These are phyloP conservation scores for Spongiforma sp. DNA, from an alignment of 1,284 basidiomycete species.

Conservation along the genomic window DNA sequence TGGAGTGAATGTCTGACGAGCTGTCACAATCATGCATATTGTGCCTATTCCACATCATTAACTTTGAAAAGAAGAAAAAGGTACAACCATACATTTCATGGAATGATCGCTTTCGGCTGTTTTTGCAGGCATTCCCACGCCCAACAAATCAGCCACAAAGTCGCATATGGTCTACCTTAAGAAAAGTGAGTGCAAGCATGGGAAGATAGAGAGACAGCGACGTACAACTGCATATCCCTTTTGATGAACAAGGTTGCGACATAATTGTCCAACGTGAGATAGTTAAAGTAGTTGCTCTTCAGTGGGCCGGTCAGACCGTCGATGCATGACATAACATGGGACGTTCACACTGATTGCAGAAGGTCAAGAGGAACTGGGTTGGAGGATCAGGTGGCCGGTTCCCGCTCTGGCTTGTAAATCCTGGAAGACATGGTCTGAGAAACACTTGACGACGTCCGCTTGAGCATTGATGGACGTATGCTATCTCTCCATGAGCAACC, in stretches of 20 bases:
- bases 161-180: constrained; percentile 85
- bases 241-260: constrained; percentile 96
- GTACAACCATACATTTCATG: constrained; percentile 83
- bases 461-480: constrained; percentile 96
- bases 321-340: no score
- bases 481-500: constrained; percentile 39
- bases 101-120: constrained; percentile 98
- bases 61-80: not conserved
- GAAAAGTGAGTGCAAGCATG: not conserved
- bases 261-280: no score
- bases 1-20: constrained; percentile 78
- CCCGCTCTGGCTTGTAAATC: constrained; percentile 82
- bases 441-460: constrained; percentile 96
- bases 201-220: constrained; percentile 16
- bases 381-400: constrained; percentile 86
- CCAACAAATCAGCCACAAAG: constrained; percentile 77
- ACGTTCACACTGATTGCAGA: no score
- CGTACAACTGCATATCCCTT: constrained; percentile 71
- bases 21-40: constrained; percentile 94
- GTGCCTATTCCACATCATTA: constrained; percentile 58
- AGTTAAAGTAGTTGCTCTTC: no score
- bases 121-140: constrained; percentile 88
- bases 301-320: no score
- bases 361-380: constrained; percentile 92
- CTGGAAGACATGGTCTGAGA: constrained; percentile 89